These are phyloP conservation scores for Withania somnifera DNA, from an alignment of 305 asterid genomes.

Conservation along the genomic window DNA sequence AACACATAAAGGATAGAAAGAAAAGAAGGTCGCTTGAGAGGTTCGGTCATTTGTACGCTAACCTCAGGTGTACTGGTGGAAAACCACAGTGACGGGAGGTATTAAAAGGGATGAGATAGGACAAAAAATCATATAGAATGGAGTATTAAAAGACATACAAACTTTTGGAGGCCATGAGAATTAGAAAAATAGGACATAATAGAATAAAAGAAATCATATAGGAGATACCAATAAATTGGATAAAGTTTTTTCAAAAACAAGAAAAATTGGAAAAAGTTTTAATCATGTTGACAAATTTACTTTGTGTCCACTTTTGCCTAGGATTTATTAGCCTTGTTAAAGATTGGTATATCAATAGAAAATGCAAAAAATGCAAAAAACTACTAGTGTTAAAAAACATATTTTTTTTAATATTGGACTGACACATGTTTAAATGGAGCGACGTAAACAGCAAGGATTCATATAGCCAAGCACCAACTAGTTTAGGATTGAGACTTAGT, in stretches of 20 bases:
- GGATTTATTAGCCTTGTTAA: background rate
- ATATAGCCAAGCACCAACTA: background rate
- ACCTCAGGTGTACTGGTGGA: too few species aligned
- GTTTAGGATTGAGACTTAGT: background rate
- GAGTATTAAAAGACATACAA: background rate
- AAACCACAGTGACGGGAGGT: background rate
- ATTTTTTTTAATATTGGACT: background rate
- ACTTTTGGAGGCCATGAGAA: background rate
- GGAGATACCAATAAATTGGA: background rate
- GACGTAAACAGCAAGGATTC: background rate
- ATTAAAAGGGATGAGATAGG: background rate
- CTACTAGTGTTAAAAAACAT: background rate
- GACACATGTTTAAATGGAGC: background rate
- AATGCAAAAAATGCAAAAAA: background rate
- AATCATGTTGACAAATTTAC: background rate
- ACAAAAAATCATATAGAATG: background rate
- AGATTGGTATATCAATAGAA: background rate
- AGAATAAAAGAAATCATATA: background rate
- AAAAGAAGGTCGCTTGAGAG: too few species aligned
- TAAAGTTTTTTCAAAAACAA: background rate
- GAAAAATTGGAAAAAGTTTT: background rate
- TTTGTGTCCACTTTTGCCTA: background rate
- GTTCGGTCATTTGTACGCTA: too few species aligned
- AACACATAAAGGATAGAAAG: too few species aligned
- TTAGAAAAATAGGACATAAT: background rate